phyloP scores from a whole-genome alignment of 331 rosid genomes.

The Quercus tomentella region DNA sequence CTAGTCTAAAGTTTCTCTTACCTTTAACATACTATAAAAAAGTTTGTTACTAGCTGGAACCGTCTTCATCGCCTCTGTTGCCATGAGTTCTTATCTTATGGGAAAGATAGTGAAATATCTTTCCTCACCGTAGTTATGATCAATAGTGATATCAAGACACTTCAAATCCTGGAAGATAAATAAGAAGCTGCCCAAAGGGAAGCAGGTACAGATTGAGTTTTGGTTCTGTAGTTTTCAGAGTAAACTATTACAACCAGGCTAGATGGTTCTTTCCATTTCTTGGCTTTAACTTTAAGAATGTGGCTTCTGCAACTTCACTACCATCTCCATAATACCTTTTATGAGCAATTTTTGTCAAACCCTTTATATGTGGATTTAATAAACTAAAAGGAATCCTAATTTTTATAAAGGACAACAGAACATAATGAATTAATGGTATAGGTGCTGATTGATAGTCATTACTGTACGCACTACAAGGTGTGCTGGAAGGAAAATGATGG shows the following conservation, averaged over 20 bases:
- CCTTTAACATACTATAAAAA: not conserved
- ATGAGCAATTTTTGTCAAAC: no score
- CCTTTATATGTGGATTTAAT: not conserved
- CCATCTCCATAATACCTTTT: conserved; percentile 15
- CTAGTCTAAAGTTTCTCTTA: conserved; percentile 1
- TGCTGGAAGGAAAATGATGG: conserved; percentile 14
- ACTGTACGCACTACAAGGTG: not conserved
- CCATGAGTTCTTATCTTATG: not conserved
- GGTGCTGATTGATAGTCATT: not conserved
- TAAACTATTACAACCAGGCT: not conserved
- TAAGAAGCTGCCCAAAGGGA: not conserved
- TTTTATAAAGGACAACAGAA: not conserved
- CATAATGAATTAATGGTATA: not conserved
- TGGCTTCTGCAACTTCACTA: conserved; percentile 17
- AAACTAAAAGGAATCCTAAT: not conserved
- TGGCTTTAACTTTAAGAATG: not conserved
- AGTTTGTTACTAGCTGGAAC: not conserved
- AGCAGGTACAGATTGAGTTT: not conserved
- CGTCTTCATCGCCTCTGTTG: not conserved
- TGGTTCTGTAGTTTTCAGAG: not conserved
- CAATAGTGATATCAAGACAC: conserved; percentile 2
- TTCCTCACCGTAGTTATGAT: conserved; percentile 5
- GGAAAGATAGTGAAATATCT: not conserved
- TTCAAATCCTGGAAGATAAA: not conserved
- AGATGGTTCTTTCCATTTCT: not conserved